Evolutionary conservation across 108 stramenopile species (phyloP).

Genomic region (Seminavis robusta): DNA sequence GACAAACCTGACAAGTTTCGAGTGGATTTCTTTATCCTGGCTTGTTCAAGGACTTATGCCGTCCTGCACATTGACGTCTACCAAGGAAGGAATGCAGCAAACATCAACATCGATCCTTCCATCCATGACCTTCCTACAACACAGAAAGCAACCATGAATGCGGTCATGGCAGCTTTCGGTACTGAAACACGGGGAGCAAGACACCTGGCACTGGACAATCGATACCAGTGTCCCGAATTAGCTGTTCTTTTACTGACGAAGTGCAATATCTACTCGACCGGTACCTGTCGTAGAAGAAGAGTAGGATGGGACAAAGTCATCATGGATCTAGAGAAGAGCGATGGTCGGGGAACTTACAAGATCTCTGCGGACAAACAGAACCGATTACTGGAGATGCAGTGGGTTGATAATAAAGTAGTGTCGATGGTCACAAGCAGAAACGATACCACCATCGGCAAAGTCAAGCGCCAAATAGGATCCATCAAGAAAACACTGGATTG

Average conservation of each 20-base stretch:
- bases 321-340: background rate
- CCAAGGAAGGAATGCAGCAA: slow-evolving; percentile 12
- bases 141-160: slow-evolving; percentile 15
- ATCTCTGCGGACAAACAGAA: no score
- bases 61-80: slow-evolving; percentile 13
- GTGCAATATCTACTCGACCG: background rate
- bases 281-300: background rate
- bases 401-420: background rate
- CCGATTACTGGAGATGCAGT: background rate
- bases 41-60: background rate
- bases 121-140: slow-evolving; percentile 3
- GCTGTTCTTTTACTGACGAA: background rate
- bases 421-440: slow-evolving; percentile 15
- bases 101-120: background rate
- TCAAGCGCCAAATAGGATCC: no score
- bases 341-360: no score
- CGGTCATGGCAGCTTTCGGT: background rate
- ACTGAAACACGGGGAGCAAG: background rate
- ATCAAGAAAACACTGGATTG: no score
- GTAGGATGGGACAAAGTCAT: background rate
- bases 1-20: slow-evolving; percentile 19
- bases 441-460: no score
- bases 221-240: background rate
- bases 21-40: slow-evolving; percentile 5
- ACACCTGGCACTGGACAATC: background rate